Conservation (phyloP, 164 flowering plant species). For the Annona squamosa region DNA sequence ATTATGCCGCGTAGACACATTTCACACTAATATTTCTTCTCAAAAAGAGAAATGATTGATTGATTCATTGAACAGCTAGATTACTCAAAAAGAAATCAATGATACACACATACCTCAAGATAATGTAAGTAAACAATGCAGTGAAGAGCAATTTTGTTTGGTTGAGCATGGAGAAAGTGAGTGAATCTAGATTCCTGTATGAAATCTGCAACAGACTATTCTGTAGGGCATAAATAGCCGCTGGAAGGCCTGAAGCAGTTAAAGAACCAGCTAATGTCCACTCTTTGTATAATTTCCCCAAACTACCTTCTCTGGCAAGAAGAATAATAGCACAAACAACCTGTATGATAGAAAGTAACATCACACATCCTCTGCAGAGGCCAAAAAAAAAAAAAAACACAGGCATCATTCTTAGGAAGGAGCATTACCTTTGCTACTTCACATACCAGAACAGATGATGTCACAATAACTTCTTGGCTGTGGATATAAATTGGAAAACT, state of each 20-base stretch:
- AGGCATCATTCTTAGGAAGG: neutral
- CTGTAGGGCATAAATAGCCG: constrained; percentile 93
- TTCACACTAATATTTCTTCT: neutral
- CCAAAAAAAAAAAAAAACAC: neutral
- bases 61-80: neutral
- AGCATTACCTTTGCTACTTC: constrained; percentile 73
- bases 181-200: constrained; percentile 94
- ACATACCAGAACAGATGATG: constrained; percentile 78
- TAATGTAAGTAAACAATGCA: constrained; percentile 78
- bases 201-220: constrained; percentile 97
- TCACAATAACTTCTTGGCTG: constrained; percentile 91
- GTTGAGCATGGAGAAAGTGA: constrained; percentile 94
- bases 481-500: constrained; percentile 7
- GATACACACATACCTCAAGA: constrained; percentile 55
- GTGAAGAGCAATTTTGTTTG: constrained; percentile 95
- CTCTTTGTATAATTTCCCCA: constrained; percentile 50
- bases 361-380: neutral
- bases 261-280: constrained; percentile 86
- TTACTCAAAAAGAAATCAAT: neutral
- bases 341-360: constrained; percentile 21
- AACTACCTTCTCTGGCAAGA: constrained; percentile 62
- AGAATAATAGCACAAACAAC: constrained; percentile 73
- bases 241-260: constrained; percentile 92
- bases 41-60: neutral
- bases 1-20: too few relatives aligned